Evolutionary conservation across 1,139 yeast species (phyloP), one percentile per base, ranked within the genome.

Genomic region (Diutina mesorugosa): DNA sequence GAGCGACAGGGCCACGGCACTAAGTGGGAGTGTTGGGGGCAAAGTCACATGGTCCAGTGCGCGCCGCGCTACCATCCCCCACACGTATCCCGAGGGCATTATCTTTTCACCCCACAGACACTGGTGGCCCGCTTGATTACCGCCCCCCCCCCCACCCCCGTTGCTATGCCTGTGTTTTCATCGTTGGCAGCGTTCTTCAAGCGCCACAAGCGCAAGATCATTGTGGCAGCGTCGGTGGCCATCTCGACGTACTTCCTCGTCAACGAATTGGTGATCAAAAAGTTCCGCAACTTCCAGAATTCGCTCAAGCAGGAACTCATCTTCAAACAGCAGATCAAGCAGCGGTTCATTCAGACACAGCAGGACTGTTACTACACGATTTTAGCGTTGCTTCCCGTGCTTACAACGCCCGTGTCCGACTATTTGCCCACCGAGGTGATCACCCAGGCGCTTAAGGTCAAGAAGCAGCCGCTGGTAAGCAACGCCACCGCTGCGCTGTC

Each of bases 331-430:
- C 95, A 87, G 64, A 85, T 86, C 57, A 64, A 65, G 55, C 66
- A 67, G 56, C 59, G 96, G 60, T 93, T 90, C 66, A 83, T 87
- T 57, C 97, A 90, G 72, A 93, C 97, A 26, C 98, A 91, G 66
- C 86, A 85, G 64, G 98, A 93, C 70, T 89, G 97, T 55, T 79
- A 88, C 57, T 84, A 84, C 70, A 91, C 98, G 0, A 82, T 91
- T 58, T 76, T 88, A 67, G 93, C 96, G 9, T 77, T 93, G 61
- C 73, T 90, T 57, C 96, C 97, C 0, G 89, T 89, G 16, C 74
- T 91, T 58, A 78, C 85, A 5, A 76, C 78, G 28, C 90, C 88
- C 30, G 78, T 89, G 8, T 69, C 84, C 59, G 83, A 79, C 35
- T 74, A 76, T 57, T 74, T 86, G 60, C 87, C 89, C 8, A 91